Conservation (phyloP, 306 rosid species). For the Quercus glauca region DNA sequence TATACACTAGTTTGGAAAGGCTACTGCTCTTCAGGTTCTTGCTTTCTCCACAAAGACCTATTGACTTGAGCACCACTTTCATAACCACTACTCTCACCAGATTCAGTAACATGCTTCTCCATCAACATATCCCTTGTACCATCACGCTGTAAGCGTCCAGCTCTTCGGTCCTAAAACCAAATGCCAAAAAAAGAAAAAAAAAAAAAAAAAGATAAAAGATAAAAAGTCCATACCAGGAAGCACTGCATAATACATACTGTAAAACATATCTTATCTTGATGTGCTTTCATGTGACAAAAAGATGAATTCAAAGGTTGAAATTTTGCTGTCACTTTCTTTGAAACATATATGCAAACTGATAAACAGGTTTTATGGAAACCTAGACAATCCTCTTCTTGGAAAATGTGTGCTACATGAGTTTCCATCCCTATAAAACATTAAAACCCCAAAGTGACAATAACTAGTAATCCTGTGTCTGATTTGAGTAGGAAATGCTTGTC, state of each 20-base stretch:
- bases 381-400: no score
- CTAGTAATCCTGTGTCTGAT: not conserved
- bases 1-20: not conserved
- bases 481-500: not conserved
- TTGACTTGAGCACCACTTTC: conserved; percentile 53
- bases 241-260: not conserved
- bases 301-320: not conserved
- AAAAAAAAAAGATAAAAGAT: no score
- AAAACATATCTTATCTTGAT: not conserved
- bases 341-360: not conserved
- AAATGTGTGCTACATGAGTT: not conserved
- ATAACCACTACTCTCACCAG: conserved; percentile 58
- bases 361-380: no score
- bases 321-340: not conserved
- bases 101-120: conserved; percentile 49
- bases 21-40: conserved; percentile 37
- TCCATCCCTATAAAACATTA: not conserved
- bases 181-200: conserved; percentile 4
- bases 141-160: conserved; percentile 33
- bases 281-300: not conserved
- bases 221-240: not conserved
- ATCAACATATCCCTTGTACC: conserved; percentile 7
- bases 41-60: conserved; percentile 37
- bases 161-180: conserved; percentile 45
- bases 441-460: not conserved